Evolutionary conservation across 192 early-diverging fungal species (phyloP).

Genomic region (Allomyces macrogynus): DNA sequence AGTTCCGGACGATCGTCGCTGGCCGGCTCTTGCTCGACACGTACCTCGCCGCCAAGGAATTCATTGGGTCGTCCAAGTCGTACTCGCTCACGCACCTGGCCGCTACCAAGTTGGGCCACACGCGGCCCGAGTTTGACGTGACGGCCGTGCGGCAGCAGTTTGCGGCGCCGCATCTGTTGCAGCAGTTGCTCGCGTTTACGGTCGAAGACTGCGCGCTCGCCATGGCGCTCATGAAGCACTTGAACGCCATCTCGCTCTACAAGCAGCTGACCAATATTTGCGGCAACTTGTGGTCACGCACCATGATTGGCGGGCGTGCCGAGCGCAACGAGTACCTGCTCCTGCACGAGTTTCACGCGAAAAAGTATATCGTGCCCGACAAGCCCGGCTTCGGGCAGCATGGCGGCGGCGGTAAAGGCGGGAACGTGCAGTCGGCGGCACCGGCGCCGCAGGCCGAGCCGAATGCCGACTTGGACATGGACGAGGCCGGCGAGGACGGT

Average conservation of each 20-base stretch:
- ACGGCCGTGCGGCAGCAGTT: constrained; percentile 57
- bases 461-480: constrained; percentile 6
- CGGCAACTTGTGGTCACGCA: constrained; percentile 86
- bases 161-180: constrained; percentile 27
- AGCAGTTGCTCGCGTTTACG: constrained; percentile 55
- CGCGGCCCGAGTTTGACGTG: constrained; percentile 64
- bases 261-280: constrained; percentile 79
- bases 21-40: constrained; percentile 90
- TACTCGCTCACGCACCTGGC: constrained; percentile 66
- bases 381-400: constrained; percentile 21
- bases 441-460: background rate
- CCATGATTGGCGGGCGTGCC: constrained; percentile 69
- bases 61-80: constrained; percentile 53
- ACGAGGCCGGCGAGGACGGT: constrained; percentile 6
- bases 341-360: constrained; percentile 84
- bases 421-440: constrained; percentile 5
- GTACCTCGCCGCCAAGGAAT: constrained; percentile 67
- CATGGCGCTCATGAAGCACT: constrained; percentile 60
- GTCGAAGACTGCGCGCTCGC: constrained; percentile 64
- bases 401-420: background rate
- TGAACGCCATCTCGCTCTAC: constrained; percentile 78
- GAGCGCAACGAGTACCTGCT: constrained; percentile 90
- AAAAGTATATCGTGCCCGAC: constrained; percentile 85
- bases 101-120: constrained; percentile 47
- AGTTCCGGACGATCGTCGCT: constrained; percentile 51